Conservation (phyloP, 164 flowering plant species). For the Aristolochia californica region DNA sequence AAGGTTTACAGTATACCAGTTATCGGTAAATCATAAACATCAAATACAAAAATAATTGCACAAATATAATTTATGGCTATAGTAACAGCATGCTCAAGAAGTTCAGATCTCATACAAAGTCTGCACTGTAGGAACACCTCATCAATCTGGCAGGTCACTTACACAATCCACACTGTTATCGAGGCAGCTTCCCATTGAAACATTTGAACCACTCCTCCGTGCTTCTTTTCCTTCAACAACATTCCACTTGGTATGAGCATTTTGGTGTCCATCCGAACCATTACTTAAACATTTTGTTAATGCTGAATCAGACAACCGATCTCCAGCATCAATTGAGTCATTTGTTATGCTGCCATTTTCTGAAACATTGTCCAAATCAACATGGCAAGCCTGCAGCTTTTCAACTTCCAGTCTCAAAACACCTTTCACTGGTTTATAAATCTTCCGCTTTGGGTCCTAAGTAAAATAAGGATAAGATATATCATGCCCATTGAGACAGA, state of each 20-base stretch:
- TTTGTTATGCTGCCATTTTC: conserved; percentile 64
- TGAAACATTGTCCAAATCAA: conserved; percentile 50
- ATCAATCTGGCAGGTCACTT: conserved; percentile 17
- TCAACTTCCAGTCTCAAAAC: conserved; percentile 74
- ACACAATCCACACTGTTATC: conserved; percentile 49
- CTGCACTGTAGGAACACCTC: neutral
- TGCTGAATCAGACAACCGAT: conserved; percentile 32
- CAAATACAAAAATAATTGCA: neutral
- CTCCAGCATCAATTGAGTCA: conserved; percentile 55
- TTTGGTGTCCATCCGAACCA: conserved; percentile 48
- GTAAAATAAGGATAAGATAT: conserved; percentile 2
- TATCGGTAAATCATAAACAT: neutral
- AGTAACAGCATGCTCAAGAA: no score
- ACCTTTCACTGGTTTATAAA: conserved; percentile 96
- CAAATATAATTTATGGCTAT: neutral
- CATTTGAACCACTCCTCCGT: conserved; percentile 37
- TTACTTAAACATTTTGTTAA: conserved; percentile 39
- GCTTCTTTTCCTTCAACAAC: conserved; percentile 36
- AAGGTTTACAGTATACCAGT: neutral
- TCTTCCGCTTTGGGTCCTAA: conserved; percentile 93
- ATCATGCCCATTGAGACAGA: no score
- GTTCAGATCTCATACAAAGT: neutral
- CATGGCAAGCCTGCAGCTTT: conserved; percentile 45
- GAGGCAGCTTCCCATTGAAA: conserved; percentile 24
- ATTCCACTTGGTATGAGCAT: conserved; percentile 34